Evolutionary conservation across 441 rosid species (phyloP).

Genomic region (Isatis lusitanica): DNA sequence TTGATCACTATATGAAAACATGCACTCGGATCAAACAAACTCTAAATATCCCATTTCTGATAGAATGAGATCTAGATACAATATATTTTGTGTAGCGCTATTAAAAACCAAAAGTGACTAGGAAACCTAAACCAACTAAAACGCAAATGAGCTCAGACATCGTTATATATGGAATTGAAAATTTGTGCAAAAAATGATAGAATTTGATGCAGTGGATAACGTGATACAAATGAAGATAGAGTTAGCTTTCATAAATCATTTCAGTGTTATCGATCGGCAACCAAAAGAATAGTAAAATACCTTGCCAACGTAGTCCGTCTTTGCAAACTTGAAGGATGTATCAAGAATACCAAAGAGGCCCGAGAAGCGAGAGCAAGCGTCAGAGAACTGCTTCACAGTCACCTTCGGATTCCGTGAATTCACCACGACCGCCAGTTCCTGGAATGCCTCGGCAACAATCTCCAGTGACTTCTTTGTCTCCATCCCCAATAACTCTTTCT

Average conservation of each 20-base stretch:
- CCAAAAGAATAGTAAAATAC: conserved; percentile 31
- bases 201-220: not conserved
- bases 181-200: not conserved
- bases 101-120: not conserved
- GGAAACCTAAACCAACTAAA: not conserved
- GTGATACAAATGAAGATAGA: not conserved
- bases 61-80: not conserved
- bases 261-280: not conserved
- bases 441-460: conserved; percentile 43
- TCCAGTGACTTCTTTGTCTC: not conserved
- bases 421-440: conserved; percentile 51
- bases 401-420: conserved; percentile 45
- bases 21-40: too few relatives aligned
- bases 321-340: conserved; percentile 81
- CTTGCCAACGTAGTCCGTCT: conserved; percentile 76
- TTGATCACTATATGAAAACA: too few relatives aligned
- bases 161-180: not conserved
- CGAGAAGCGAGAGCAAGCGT: conserved; percentile 70
- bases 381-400: conserved; percentile 62
- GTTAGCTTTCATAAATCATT: not conserved
- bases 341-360: conserved; percentile 78
- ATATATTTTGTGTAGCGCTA: not conserved
- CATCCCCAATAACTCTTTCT: not conserved
- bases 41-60: too few relatives aligned
- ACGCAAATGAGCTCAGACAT: not conserved